Base-by-base conservation (phyloP, 108 stramenopile species). In the Conticribra guillardii region DNA sequence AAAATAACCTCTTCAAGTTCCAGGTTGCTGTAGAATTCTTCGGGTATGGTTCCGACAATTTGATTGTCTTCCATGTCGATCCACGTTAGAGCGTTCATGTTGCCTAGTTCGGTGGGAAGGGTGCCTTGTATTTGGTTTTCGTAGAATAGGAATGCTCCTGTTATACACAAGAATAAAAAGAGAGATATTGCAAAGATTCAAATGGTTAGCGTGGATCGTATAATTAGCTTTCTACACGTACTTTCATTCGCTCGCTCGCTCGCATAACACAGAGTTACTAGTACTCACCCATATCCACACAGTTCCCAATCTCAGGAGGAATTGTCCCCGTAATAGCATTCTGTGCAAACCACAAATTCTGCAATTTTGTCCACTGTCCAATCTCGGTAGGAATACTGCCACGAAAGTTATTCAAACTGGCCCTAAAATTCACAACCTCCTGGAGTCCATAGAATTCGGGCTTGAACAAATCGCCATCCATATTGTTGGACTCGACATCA, bases 351-450 rank as follows among this genome's bases (percentile, higher is more conserved):
- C 82, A 74, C 11, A 92, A 70, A 32, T 71, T 82, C 29, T 73
- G 77, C 65, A 86, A 61, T 51, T 85, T 85, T 3, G 85, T 74
- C 74, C 85, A 65, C 15, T 70, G 48, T 47, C 86, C 90, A 58
- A 93, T 69, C 21, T 93, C 92, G 8, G 82, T 77, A 15, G 92
- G 92, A 31, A 93, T 64, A 16, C 60, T 61, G 15, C 92, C 92
- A 30, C 71, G 81, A 19, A 93, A 60, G 61, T 89, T 87, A 28
- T 88, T 83, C 44, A 79, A 47, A 62, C 78, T 72, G 8, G 78
- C 65, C 55, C 78, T 60, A 16, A 71, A 79, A 56, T 72, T 72
- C 15, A 63, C 70, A 22, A 79, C 55, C 29, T 79, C 71, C 19
- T 46, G 58, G 50, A 79, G 45, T 28, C 78, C 78, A 47, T 67